Evolutionary conservation across 2,329 filamentous ascomycete species (phyloP), one percentile per base, ranked within the genome.

Genomic region (Alternaria sp.): DNA sequence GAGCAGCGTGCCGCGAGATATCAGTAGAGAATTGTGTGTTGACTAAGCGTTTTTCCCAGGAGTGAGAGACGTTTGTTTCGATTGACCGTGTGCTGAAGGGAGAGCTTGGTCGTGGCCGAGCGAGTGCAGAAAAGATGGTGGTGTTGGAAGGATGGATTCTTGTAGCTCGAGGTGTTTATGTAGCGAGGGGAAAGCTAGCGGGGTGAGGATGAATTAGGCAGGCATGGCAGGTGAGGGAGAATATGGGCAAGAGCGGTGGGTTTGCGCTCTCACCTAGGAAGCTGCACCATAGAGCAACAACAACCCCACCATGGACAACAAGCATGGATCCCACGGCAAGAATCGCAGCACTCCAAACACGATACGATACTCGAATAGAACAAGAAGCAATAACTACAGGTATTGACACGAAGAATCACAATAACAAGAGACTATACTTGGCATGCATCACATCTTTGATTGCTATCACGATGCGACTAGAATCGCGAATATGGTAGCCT

Each of bases 401-500:
- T 12, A 23, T 23, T 6, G 18, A 33, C 14, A 20, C 21, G 4
- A 41, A 33, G 5, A 33, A 23, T 10, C 28, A 37, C 18, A 11
- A 20, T 43, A 3, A 30, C n/a, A 26, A 43, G 30, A 55, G 51
- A 15, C 12, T 55, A 20, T 26, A 51, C 12, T 33, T 51, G 28
- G 11, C 21, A 41, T 55, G 15, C 1, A 23, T 33, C 18, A 55
- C 11, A 33, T 26, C 10, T 55, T 58, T 28, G 10, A 26, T 56
- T 21, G 14, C 15, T 37, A 44, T 20, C 20, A 49, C n/a, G n/a
- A 30, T 21, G 21, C 21, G 33, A 3, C 43, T 74, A 85, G 70
- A 85, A 85, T 55, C 84, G 79, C 20, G 83, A 82, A 71, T 82
- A 85, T 25, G 84, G 83, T 21, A 85, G 71, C 84, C 84, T 85